phyloP scores from a whole-genome alignment of 1,284 basidiomycete species.

The Pisolithus thermaeus region DNA sequence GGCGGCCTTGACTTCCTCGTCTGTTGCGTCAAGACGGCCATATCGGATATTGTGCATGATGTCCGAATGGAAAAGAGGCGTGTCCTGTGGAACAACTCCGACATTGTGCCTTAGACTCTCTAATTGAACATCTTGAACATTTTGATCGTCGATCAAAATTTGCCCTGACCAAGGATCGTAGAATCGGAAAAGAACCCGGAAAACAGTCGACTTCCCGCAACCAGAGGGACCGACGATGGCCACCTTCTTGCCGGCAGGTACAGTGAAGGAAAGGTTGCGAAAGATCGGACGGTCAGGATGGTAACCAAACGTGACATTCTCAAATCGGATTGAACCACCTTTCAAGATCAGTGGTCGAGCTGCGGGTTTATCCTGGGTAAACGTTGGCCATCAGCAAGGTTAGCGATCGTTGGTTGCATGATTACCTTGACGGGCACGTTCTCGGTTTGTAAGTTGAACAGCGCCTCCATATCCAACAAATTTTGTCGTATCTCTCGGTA shows the following conservation, averaged over 20 bases:
- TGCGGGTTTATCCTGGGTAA: conserved; percentile 53
- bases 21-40: conserved; percentile 82
- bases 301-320: conserved; percentile 91
- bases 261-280: conserved; percentile 80
- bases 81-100: conserved; percentile 97
- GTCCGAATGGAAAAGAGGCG: conserved; percentile 93
- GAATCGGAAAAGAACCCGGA: conserved; percentile 92
- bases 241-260: conserved; percentile 93
- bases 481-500: conserved; percentile 96
- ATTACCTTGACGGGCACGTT: conserved; percentile 68
- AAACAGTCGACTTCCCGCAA: conserved; percentile 97
- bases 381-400: neutral
- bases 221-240: conserved; percentile 96
- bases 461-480: conserved; percentile 92
- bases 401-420: neutral
- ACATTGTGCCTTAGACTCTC: conserved; percentile 71
- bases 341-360: conserved; percentile 67
- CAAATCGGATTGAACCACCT: conserved; percentile 89
- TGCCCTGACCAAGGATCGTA: conserved; percentile 80
- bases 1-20: conserved; percentile 84
- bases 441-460: conserved; percentile 88
- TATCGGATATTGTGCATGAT: conserved; percentile 95
- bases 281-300: conserved; percentile 90
- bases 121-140: conserved; percentile 72
- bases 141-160: conserved; percentile 86